Evolutionary conservation across 441 rosid genomes (phyloP), one percentile per base, ranked within the genome.

Genomic region (Pelargonium cotyledonis): DNA sequence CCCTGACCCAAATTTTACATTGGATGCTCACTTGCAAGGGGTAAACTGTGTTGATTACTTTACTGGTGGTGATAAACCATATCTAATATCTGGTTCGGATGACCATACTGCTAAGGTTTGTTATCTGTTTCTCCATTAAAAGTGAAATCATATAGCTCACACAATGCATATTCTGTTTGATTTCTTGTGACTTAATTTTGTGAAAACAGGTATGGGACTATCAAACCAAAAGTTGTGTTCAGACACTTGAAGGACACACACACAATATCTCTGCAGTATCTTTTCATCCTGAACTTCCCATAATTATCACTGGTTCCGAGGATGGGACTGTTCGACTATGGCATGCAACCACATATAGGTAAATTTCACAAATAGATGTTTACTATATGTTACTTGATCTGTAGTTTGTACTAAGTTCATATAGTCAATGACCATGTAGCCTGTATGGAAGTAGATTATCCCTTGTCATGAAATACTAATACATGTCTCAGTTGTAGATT

Each of bases 11-110:
- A 94, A 89, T 80, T 91, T 89, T 77, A 89, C 96, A 1, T 71
- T 94, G 76, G 97, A 91, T 74, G 95, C 94, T 9, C 97, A 94
- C 83, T 91, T 84, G 80, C 87, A 91, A 83, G 99, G 99, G 70
- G 92, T 91, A 63, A 94, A 89, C 65, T 94, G 97, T 69, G 92
- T 91, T 67, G 97, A 94, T 77, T 94, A 88, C 85, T 86, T 87
- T 68, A 87, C 92, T 31, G 92, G 93, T 55, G 97, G 97, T 67
- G 92, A 94, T 81, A 89, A 91, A 72, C 97, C 96, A 1, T 91
- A 86, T 73, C 82, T 94, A 47, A 85, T 91, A 73, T 88, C 92
- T 18, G 97, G 97, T 68, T 94, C 99, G 67, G 97, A 91, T 80
- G 99, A 91, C 75, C 88, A 85, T 79, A 91, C 99, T 81, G 94